phyloP scores from a whole-genome alignment of 805 yeast species.

The Candida caryicola region DNA sequence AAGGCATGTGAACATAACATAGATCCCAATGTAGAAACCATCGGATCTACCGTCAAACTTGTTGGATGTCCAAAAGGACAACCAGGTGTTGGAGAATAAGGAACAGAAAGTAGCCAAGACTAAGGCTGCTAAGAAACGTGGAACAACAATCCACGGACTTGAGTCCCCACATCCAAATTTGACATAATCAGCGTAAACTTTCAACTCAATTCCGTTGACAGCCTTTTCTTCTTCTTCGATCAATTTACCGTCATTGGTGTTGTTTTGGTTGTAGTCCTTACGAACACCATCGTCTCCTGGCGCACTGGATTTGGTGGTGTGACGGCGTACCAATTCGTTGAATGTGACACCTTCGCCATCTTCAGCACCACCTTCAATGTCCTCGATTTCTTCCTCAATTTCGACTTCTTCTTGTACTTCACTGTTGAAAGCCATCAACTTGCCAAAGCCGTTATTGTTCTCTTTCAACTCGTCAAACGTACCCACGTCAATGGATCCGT shows the following conservation, averaged over 20 bases:
- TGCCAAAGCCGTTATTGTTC: conserved; percentile 34
- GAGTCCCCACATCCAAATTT: conserved; percentile 27
- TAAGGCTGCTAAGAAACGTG: conserved; percentile 18
- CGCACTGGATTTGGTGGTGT: conserved; percentile 7
- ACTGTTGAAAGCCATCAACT: conserved; percentile 39
- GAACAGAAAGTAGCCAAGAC: conserved; percentile 47
- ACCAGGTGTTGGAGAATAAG: conserved; percentile 70
- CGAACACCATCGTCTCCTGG: conserved; percentile 30
- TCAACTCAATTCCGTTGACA: conserved; percentile 25
- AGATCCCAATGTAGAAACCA: conserved; percentile 71
- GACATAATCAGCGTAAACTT: conserved; percentile 33
- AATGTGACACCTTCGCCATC: conserved; percentile 3
- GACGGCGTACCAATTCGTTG: conserved; percentile 10
- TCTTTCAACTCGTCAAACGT: conserved; percentile 50
- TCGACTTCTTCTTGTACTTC: conserved; percentile 19
- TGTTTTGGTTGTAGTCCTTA: conserved; percentile 27
- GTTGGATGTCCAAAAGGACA: conserved; percentile 73
- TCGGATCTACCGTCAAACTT: conserved; percentile 47
- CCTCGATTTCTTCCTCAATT: conserved; percentile 12
- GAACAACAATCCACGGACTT: conserved; percentile 19
- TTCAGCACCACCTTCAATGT: conserved; percentile 6
- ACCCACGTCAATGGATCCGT: conserved; percentile 60
- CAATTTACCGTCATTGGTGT: conserved; percentile 11
- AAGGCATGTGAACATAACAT: conserved; percentile 57
- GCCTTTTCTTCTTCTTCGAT: conserved; percentile 18